A percentile compares a stretch with the other conserved stretches of the same genome.
phyloP scores from a whole-genome alignment of 164 flowering plant species.

The Berberis thunbergii region DNA sequence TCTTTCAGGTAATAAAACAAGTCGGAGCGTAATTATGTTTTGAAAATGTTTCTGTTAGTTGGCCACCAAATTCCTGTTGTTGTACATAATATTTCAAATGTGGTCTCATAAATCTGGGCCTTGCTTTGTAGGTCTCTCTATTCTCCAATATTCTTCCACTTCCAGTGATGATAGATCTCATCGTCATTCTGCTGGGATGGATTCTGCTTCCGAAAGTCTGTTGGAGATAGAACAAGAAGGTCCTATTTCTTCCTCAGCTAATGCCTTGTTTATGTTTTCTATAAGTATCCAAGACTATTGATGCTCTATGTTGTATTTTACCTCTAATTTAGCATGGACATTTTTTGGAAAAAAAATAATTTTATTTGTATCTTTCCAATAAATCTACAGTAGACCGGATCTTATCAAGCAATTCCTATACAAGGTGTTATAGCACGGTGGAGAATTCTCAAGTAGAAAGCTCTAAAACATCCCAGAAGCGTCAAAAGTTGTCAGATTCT shows the following conservation, averaged over 20 bases:
- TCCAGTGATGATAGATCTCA: constrained; percentile 16
- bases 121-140: constrained; percentile 43
- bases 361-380: not conserved
- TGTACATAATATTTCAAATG: not conserved
- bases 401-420: constrained; percentile 24
- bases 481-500: constrained; percentile 20
- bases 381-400: constrained; percentile 29
- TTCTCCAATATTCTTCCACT: constrained; percentile 28
- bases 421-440: constrained; percentile 21
- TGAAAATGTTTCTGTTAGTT: not conserved
- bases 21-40: not conserved
- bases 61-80: not conserved
- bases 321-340: too few relatives aligned
- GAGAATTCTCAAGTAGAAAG: constrained; percentile 19
- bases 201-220: not conserved
- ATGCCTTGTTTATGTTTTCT: not conserved
- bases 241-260: not conserved
- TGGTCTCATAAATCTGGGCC: constrained; percentile 8
- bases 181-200: constrained; percentile 2
- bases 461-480: constrained; percentile 19
- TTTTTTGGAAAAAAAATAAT: not conserved
- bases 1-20: constrained; percentile 58
- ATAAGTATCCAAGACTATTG: not conserved
- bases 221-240: not conserved
- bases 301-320: too few relatives aligned